Conservation (phyloP, 1,284 basidiomycete species). For the Malassezia globosa region DNA sequence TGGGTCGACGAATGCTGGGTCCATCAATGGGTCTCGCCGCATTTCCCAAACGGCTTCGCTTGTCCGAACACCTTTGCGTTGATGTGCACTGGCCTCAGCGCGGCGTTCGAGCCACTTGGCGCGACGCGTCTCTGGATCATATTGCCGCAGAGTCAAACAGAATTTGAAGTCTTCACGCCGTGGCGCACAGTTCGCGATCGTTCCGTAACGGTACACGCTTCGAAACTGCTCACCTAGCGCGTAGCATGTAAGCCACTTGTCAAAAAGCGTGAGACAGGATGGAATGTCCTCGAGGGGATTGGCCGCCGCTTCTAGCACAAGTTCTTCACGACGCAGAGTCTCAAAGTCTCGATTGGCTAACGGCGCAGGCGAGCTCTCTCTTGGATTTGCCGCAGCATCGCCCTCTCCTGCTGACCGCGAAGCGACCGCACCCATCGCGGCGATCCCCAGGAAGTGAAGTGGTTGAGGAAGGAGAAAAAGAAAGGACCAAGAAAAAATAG, state of each 20-base stretch:
- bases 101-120: conserved; percentile 71
- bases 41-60: conserved; percentile 90
- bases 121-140: conserved; percentile 64
- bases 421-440: conserved; percentile 10
- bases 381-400: neutral
- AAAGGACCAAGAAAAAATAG: neutral
- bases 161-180: conserved; percentile 91
- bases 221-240: conserved; percentile 71
- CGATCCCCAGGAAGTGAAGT: too few species aligned
- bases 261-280: conserved; percentile 36
- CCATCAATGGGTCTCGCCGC: conserved; percentile 13
- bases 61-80: conserved; percentile 57
- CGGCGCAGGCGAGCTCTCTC: neutral
- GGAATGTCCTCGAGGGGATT: conserved; percentile 31
- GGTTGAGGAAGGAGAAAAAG: conserved; percentile 1
- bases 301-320: conserved; percentile 30
- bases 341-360: conserved; percentile 7
- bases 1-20: conserved; percentile 6
- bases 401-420: conserved; percentile 1
- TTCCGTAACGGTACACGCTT: conserved; percentile 74
- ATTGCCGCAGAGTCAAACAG: conserved; percentile 71
- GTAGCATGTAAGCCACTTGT: conserved; percentile 42
- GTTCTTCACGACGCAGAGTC: conserved; percentile 24
- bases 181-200: conserved; percentile 61
- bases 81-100: conserved; percentile 78